Conservation (phyloP, 202 grass and related monocot genomes). For the Setaria italica region DNA sequence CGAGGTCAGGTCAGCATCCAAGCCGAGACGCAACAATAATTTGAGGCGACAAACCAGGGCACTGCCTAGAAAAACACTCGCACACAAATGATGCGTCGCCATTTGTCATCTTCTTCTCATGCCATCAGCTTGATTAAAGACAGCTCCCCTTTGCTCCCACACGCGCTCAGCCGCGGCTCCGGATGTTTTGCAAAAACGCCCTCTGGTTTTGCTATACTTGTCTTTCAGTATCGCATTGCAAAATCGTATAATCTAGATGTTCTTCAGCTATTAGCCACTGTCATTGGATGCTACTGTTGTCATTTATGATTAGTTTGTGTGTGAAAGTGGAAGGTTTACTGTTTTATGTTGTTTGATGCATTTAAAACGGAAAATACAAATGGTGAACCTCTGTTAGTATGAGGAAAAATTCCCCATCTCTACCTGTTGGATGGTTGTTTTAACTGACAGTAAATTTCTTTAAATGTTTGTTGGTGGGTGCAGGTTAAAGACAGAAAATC, state of each 20-base stretch:
- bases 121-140: too few species aligned
- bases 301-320: conserved; percentile 18
- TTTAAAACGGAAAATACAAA: conserved; percentile 22
- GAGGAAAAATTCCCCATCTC: background rate
- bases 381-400: background rate
- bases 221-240: background rate
- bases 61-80: background rate
- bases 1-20: background rate
- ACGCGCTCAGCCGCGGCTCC: too few species aligned
- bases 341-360: conserved; percentile 4
- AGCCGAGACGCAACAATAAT: background rate
- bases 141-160: too few species aligned
- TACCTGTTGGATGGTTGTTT: background rate
- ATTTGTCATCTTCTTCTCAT: background rate
- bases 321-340: background rate
- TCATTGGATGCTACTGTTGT: background rate
- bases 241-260: background rate
- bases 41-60: background rate
- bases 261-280: background rate
- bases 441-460: conserved; percentile 20
- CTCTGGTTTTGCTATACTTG: background rate
- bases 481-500: conserved; percentile 78
- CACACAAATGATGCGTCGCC: background rate
- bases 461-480: conserved; percentile 33
- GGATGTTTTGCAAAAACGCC: too few species aligned